Evolutionary conservation across 805 yeast genomes (phyloP).

Genomic region (Kodamaea hsintzibuensis): DNA sequence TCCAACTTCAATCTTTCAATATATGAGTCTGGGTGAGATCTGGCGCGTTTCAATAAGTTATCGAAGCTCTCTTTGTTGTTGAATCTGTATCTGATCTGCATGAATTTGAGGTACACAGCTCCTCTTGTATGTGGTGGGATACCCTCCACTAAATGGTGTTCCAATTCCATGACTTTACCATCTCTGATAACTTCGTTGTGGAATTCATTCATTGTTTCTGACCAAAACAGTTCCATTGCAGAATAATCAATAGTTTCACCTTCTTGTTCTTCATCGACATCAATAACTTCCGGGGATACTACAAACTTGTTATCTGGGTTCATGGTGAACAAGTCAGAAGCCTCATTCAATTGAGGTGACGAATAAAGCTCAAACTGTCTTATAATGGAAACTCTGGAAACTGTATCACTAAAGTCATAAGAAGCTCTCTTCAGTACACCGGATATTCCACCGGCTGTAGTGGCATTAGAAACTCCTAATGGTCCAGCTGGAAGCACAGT

Average conservation of each 20-base stretch:
- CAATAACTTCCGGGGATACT: neutral
- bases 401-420: slow-evolving; percentile 18
- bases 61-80: slow-evolving; percentile 31
- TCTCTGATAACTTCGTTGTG: slow-evolving; percentile 12
- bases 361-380: slow-evolving; percentile 27
- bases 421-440: slow-evolving; percentile 9
- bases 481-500: neutral
- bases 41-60: slow-evolving; percentile 26
- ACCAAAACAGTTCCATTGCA: slow-evolving; percentile 19
- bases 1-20: slow-evolving; percentile 20
- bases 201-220: slow-evolving; percentile 17
- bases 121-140: slow-evolving; percentile 33
- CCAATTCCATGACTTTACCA: slow-evolving; percentile 17
- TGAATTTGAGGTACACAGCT: slow-evolving; percentile 32
- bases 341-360: slow-evolving; percentile 28
- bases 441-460: slow-evolving; percentile 8
- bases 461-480: neutral
- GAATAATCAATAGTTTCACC: slow-evolving; percentile 3
- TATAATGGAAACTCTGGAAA: slow-evolving; percentile 23
- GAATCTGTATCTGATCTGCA: slow-evolving; percentile 31
- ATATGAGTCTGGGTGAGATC: slow-evolving; percentile 12
- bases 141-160: slow-evolving; percentile 25
- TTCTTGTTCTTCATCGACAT: neutral
- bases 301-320: slow-evolving; percentile 6
- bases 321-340: slow-evolving; percentile 24